These are phyloP conservation scores for Beauveria rudraprayagi DNA, from an alignment of 2,329 filamentous ascomycete genomes.

Conservation along the genomic window DNA sequence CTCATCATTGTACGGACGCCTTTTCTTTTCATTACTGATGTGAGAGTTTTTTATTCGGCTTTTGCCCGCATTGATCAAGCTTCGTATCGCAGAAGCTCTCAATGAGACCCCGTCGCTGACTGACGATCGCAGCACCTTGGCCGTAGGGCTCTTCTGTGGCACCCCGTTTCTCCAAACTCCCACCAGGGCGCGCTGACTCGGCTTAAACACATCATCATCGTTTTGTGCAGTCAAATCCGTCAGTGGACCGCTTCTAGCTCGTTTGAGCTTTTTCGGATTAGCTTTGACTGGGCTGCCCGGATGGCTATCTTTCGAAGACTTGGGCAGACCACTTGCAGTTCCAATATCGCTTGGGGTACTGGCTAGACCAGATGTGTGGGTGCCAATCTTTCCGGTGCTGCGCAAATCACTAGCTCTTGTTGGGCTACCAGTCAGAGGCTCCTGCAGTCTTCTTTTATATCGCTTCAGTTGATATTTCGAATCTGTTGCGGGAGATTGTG, in stretches of 20 bases:
- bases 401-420: background rate
- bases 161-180: slow-evolving; percentile 9
- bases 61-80: slow-evolving; percentile 5
- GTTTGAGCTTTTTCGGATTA: background rate
- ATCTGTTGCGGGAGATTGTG: slow-evolving; percentile 4
- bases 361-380: background rate
- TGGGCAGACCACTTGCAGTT: slow-evolving; percentile 10
- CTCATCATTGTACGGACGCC: background rate
- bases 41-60: slow-evolving; percentile 1
- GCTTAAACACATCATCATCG: background rate
- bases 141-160: background rate
- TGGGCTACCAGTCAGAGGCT: slow-evolving; percentile 1
- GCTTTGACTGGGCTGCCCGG: background rate
- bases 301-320: background rate
- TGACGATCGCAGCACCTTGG: slow-evolving; percentile 5
- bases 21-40: background rate
- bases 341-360: background rate
- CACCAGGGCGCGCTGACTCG: background rate
- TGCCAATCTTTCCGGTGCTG: background rate
- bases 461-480: slow-evolving; percentile 8
- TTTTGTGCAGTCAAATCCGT: background rate
- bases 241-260: slow-evolving; percentile 3
- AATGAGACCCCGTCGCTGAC: slow-evolving; percentile 8
- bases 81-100: slow-evolving; percentile 7
- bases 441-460: background rate